Base-by-base conservation (phyloP, 2,329 filamentous ascomycete species). In the Aaosphaeria pasadenensis region DNA sequence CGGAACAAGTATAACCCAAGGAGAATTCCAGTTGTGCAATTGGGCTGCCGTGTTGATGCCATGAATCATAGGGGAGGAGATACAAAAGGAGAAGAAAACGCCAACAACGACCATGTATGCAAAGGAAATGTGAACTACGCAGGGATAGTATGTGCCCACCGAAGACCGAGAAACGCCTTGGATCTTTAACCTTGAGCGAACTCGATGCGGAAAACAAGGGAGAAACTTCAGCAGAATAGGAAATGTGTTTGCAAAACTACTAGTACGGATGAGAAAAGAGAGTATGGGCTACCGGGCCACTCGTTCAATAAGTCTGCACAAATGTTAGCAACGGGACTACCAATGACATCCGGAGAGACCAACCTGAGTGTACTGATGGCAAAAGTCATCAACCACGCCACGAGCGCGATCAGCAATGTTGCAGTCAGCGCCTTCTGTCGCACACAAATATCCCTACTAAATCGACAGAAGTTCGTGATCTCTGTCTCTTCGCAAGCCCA, bases 301-400 rank as follows among this genome's bases (percentile, higher is more conserved):
- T 39, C 48, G 43, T 40, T 56, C 53, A 38, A 56, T 54, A 28
- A 56, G 51, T 39, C 53, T 56, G 24, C 13, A 30, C 6, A 30
- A n/a, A 35, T 7, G 43, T 43, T 30, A 41, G 17, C 24, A 30
- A 24, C 17, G 17, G 17, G 17, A 24, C 17, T 24, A 24, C 17
- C 17, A 24, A 24, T 24, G 17, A 24, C 17, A 24, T 24, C 17
- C 17, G 17, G 17, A 3, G 17, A 24, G 11, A 51, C 54, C 33
- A 53, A 69, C 67, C 70, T 66, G 44, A 71, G 51, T 13, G 67
- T 71, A 71, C 90, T 96, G 49, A 96, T 86, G 43, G 87, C 83
- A 72, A 97, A 95, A 24, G 90, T 96, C 68, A 87, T 79, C 51
- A 92, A 81, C 92, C 92, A 97, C n/a, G 89, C 86, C 51, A 95